phyloP scores from a whole-genome alignment of 2,329 filamentous ascomycete species.

The Colletotrichum theobromicola region DNA sequence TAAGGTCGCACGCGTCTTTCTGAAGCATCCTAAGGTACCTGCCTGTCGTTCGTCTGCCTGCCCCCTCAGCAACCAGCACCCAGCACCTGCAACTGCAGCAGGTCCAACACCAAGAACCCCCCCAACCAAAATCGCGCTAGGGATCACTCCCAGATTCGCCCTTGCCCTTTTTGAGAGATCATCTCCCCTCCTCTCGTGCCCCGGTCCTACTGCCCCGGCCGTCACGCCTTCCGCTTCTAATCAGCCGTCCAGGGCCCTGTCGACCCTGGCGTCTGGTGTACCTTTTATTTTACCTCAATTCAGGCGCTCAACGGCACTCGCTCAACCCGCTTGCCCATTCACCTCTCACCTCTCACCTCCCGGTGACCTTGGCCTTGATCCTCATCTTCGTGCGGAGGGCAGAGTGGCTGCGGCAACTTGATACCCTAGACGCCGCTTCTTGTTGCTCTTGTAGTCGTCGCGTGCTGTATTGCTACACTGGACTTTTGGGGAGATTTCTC shows the following conservation, averaged over 20 bases:
- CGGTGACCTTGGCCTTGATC: neutral
- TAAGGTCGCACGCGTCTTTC: neutral
- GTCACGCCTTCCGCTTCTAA: slow-evolving; percentile 17
- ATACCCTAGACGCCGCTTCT: neutral
- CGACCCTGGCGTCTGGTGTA: neutral
- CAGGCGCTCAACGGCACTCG: neutral
- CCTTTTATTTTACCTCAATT: neutral
- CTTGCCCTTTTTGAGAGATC: slow-evolving; percentile 7
- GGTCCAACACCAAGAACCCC: neutral
- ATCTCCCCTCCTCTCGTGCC: neutral
- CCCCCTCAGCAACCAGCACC: neutral
- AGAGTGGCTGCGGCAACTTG: neutral
- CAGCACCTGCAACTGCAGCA: neutral
- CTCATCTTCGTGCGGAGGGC: neutral
- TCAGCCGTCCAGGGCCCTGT: neutral
- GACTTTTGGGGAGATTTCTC: neutral
- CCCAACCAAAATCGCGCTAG: slow-evolving; percentile 2
- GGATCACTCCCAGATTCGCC: slow-evolving; percentile 13
- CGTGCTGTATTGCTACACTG: neutral
- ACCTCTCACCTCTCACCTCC: neutral
- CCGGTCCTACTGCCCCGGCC: slow-evolving; percentile 2
- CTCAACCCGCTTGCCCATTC: neutral
- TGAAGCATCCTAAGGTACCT: neutral
- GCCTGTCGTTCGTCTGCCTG: neutral
- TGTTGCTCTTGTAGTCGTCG: neutral